Conservation (phyloP, 805 yeast genomes). For the Nakazawaea holstii region DNA sequence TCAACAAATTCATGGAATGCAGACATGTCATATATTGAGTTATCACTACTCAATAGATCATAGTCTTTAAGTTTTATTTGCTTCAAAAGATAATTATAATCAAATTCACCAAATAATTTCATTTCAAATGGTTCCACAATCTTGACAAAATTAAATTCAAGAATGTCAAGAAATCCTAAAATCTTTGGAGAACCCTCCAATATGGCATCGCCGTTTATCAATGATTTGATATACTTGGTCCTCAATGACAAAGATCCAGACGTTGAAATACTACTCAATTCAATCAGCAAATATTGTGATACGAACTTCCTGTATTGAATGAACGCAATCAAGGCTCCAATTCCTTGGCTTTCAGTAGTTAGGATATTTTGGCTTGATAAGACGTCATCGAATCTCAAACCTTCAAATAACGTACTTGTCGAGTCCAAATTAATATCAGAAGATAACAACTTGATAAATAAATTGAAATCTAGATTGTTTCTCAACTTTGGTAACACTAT, state of each 20-base stretch:
- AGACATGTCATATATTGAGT: slow-evolving; percentile 35
- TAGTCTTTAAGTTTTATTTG: slow-evolving; percentile 27
- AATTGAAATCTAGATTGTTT: slow-evolving; percentile 28
- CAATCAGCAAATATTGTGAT: slow-evolving; percentile 63
- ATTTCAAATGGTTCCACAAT: slow-evolving; percentile 36
- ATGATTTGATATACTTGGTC: slow-evolving; percentile 42
- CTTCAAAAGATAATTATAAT: slow-evolving; percentile 35
- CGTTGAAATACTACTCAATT: slow-evolving; percentile 53
- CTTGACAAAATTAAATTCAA: slow-evolving; percentile 49
- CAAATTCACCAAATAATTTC: slow-evolving; percentile 28
- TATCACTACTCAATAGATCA: slow-evolving; percentile 18
- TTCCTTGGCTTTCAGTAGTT: slow-evolving; percentile 29
- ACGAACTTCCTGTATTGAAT: slow-evolving; percentile 54
- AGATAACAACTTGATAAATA: slow-evolving; percentile 46
- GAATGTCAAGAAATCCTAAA: slow-evolving; percentile 63
- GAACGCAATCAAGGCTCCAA: slow-evolving; percentile 56
- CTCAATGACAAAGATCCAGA: slow-evolving; percentile 45
- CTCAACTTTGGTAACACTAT: slow-evolving; percentile 50
- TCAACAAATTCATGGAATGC: slow-evolving; percentile 28
- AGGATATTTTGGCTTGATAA: slow-evolving; percentile 22
- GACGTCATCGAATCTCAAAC: slow-evolving; percentile 36
- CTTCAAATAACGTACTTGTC: slow-evolving; percentile 48
- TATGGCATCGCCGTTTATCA: slow-evolving; percentile 46
- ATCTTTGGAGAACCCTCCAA: slow-evolving; percentile 61
- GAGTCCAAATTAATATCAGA: slow-evolving; percentile 51